Base-by-base conservation (phyloP, 108 stramenopile species). In the Phaeodactylum tricornutum region DNA sequence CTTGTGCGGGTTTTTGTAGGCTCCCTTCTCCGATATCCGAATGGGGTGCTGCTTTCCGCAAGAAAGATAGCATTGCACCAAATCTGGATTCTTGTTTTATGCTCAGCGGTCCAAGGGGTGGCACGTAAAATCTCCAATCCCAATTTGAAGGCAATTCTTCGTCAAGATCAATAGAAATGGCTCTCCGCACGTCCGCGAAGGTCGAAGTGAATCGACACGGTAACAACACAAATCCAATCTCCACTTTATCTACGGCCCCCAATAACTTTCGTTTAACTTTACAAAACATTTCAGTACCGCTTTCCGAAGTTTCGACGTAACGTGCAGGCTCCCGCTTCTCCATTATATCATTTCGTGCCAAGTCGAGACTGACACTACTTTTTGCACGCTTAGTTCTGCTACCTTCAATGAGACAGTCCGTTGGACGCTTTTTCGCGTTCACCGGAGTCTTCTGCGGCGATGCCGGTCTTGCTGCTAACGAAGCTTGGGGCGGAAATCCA, bases 41-140 rank as follows among this genome's bases (percentile, higher is more conserved):
- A 20, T 75, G 56, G 8, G 59, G 44, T 17, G 55, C 48, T 7
- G 54, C 46, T 26, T 32, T 15, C 24, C 53, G 70, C 19, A 81
- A 44, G 33, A 87, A 82, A n/a, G 39, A 29, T 21, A 59, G 48
- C 1, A 78, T 64, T 12, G 79, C 62, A 1, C 81, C 85, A 24
- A 80, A 35, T 20, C 47, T 69, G 0, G 30, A 35, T 59, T 88
- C 86, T 61, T 88, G 86, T 40, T 77, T 81, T 8, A 50, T 15
- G 31, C 74, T 81, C 14, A 88, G 60, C 8, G 86, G 86, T n/a
- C 86, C 86, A 27, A 88, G 51, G 17, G 53, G 59, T 23, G 86
- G 82, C 7, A 84, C 57, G 29, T 78, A 71, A 50, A 88, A 88
- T 45, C 73, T 71, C 86, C 86, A 88, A 35, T 53, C 17, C 2